Percentiles rank a stretch among this genome's conserved stretches.
phyloP scores from a whole-genome alignment of 768 basidiomycete genomes.

The Amanita phalloides region DNA sequence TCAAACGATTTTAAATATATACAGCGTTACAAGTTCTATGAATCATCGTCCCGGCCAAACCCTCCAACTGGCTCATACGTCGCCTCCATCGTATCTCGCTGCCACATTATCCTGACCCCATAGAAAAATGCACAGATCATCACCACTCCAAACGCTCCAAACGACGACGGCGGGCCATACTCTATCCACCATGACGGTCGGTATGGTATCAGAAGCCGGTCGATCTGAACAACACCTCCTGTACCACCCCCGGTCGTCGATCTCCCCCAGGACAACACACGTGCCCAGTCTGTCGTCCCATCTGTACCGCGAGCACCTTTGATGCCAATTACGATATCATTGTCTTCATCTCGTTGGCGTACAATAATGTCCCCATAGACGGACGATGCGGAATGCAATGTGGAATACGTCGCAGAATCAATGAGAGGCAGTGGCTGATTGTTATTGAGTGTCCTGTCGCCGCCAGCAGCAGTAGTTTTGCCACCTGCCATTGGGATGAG shows the following conservation, averaged over 20 bases:
- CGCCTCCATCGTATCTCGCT: conserved; percentile 65
- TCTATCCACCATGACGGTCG: conserved; percentile 76
- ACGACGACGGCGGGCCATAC: conserved; percentile 60
- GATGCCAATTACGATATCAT: conserved; percentile 59
- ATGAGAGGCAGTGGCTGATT: conserved; percentile 66
- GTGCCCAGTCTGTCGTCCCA: conserved; percentile 51
- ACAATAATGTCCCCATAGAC: conserved; percentile 82
- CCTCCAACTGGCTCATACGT: conserved; percentile 89
- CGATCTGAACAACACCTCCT: conserved; percentile 86
- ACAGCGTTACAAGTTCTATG: not conserved
- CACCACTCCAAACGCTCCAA: conserved; percentile 46
- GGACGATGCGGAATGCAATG: conserved; percentile 56
- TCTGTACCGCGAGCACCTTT: conserved; percentile 63
- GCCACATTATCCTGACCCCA: conserved; percentile 63
- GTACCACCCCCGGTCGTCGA: conserved; percentile 61
- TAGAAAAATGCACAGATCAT: conserved; percentile 64
- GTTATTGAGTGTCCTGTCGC: conserved; percentile 35
- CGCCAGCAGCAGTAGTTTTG: not conserved
- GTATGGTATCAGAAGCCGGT: conserved; percentile 77
- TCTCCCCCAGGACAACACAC: conserved; percentile 64
- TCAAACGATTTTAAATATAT: not conserved
- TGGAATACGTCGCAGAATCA: conserved; percentile 64
- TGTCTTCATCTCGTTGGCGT: conserved; percentile 34
- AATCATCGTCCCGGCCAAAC: conserved; percentile 49
- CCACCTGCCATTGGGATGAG: conserved; percentile 43